Conservation (phyloP, 108 stramenopile species). For the Cyclotella choctawhatcheeana region DNA sequence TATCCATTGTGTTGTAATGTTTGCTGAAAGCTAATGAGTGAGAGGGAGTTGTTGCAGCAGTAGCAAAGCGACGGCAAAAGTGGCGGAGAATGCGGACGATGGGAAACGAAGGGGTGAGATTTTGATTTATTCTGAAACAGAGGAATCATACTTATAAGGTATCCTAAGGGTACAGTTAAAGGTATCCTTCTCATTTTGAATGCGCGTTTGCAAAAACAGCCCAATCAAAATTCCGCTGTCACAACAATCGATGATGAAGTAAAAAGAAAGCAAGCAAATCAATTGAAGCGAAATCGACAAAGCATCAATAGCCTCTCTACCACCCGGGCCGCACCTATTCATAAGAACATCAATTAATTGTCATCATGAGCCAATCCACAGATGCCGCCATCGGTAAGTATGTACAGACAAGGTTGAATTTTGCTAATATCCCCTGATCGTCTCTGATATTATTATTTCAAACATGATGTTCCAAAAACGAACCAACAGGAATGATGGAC, state of each 20-base stretch:
- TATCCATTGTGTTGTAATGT: constrained; percentile 84
- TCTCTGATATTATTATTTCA: background rate
- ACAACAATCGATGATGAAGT: no score
- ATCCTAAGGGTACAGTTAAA: background rate
- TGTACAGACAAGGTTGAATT: background rate
- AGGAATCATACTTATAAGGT: background rate
- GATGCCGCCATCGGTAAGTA: constrained; percentile 52
- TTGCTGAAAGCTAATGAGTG: background rate
- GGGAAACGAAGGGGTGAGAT: background rate
- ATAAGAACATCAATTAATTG: constrained; percentile 5
- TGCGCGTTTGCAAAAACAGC: no score
- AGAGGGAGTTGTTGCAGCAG: background rate
- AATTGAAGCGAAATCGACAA: no score
- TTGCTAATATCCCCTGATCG: no score
- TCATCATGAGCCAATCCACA: constrained; percentile 34
- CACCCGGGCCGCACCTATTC: no score
- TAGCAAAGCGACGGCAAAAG: no score
- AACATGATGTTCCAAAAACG: background rate
- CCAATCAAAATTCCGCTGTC: no score
- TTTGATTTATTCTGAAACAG: background rate
- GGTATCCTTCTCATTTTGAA: background rate
- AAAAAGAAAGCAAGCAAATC: no score
- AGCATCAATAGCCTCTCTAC: background rate
- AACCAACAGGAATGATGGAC: constrained; percentile 96
- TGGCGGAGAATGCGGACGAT: constrained; percentile 7